phyloP scores from a whole-genome alignment of 257 asterid species.

The Solanum lycopersicoides region DNA sequence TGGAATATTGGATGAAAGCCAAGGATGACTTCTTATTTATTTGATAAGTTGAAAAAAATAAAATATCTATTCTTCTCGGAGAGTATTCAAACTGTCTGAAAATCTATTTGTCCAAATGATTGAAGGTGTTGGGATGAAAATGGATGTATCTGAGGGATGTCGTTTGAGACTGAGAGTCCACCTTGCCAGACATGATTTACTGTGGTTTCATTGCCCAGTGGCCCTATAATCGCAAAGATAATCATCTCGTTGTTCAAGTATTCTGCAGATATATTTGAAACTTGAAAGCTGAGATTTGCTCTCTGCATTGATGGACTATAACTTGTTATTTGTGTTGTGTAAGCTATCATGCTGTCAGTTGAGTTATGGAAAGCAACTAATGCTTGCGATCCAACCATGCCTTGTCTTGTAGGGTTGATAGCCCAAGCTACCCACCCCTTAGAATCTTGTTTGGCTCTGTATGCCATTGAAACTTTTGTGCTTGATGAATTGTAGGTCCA shows the following conservation, averaged over 20 bases:
- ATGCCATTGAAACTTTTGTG: conserved; percentile 25
- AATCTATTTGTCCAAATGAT: conserved; percentile 24
- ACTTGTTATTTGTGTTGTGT: conserved; percentile 26
- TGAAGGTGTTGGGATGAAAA: conserved; percentile 23
- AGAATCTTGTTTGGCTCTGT: conserved; percentile 29
- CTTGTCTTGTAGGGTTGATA: conserved; percentile 53
- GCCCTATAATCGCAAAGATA: conserved; percentile 37
- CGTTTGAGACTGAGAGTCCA: conserved; percentile 24
- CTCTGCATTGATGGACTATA: conserved; percentile 30
- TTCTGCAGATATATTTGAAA: conserved; percentile 31
- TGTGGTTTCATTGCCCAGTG: conserved; percentile 14
- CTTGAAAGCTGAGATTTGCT: conserved; percentile 14
- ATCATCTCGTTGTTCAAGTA: conserved; percentile 26
- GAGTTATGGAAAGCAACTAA: conserved; percentile 28
- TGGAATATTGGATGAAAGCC: background rate
- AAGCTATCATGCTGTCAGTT: conserved; percentile 30
- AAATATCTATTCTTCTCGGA: background rate
- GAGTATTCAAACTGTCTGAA: background rate
- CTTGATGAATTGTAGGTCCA: conserved; percentile 35
- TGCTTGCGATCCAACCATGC: conserved; percentile 83
- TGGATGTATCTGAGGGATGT: conserved; percentile 34
- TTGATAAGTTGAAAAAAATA: background rate
- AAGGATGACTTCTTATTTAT: background rate
- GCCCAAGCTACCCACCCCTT: conserved; percentile 92
- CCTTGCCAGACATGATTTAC: conserved; percentile 46